These are phyloP conservation scores for Babesia divergens DNA, from an alignment of 169 alveolate species.

Conservation along the genomic window DNA sequence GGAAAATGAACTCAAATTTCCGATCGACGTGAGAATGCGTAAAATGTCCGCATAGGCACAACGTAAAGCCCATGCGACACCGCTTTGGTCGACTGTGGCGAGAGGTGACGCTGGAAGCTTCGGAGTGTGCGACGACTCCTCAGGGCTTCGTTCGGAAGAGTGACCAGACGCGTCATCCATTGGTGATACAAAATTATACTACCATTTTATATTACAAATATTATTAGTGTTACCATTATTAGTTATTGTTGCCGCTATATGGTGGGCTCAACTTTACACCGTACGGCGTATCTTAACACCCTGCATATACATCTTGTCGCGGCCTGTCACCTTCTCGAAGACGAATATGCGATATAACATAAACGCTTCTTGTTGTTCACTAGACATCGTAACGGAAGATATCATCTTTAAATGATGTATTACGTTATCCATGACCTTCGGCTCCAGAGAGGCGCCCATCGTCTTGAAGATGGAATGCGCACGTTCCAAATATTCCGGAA, in stretches of 20 bases:
- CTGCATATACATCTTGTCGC: conserved; percentile 61
- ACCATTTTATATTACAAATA: no score
- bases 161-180: no score
- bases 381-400: conserved; percentile 19
- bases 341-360: conserved; percentile 55
- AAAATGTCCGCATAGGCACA: conserved; percentile 54
- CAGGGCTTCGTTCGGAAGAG: not conserved
- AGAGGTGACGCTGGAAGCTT: not conserved
- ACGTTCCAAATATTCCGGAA: conserved; percentile 54
- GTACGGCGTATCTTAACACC: conserved; percentile 57
- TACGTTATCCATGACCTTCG: conserved; percentile 43
- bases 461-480: not conserved
- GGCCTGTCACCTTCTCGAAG: conserved; percentile 54
- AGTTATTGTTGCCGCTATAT: no score
- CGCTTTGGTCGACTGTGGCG: not conserved
- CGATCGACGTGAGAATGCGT: conserved; percentile 69
- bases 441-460: not conserved
- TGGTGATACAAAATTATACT: no score
- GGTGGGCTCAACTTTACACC: no score
- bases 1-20: conserved; percentile 75
- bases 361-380: conserved; percentile 52
- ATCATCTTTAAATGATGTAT: conserved; percentile 15
- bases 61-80: not conserved
- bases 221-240: no score
- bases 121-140: not conserved